Evolutionary conservation across 768 basidiomycete genomes (phyloP).

Genomic region (Suillus sp.): DNA sequence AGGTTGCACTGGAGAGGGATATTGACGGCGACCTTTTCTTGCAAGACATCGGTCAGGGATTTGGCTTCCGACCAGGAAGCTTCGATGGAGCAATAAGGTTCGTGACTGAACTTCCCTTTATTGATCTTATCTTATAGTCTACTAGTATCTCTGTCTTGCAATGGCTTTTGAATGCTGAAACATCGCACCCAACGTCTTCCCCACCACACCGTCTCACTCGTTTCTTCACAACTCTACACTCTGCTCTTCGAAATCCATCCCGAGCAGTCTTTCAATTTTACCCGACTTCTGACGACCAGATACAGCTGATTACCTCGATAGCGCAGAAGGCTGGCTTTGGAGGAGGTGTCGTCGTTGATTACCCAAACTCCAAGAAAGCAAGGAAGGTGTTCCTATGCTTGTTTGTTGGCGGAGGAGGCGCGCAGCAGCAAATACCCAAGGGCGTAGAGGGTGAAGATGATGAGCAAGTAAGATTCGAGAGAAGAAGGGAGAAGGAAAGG

Average conservation of each 20-base stretch:
- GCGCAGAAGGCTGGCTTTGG: slow-evolving; percentile 97
- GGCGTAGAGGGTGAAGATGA: slow-evolving; percentile 75
- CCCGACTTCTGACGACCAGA: slow-evolving; percentile 95
- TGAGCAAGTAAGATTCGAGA: slow-evolving; percentile 70
- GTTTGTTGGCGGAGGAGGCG: slow-evolving; percentile 81
- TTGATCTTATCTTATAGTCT: slow-evolving; percentile 6
- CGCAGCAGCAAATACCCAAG: slow-evolving; percentile 69
- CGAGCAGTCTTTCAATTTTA: slow-evolving; percentile 94
- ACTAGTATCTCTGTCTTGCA: slow-evolving; percentile 95
- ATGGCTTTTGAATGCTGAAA: slow-evolving; percentile 97
- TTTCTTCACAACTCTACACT: slow-evolving; percentile 93
- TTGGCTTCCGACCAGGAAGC: slow-evolving; percentile 94
- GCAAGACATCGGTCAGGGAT: slow-evolving; percentile 97
- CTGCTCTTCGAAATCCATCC: slow-evolving; percentile 81
- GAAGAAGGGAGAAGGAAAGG: slow-evolving; percentile 68
- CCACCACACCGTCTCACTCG: slow-evolving; percentile 81
- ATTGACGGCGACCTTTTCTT: slow-evolving; percentile 96
- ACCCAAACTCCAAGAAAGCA: slow-evolving; percentile 95
- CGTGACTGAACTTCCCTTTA: slow-evolving; percentile 18
- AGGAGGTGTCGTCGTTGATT: slow-evolving; percentile 95
- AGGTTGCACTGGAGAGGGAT: slow-evolving; percentile 94
- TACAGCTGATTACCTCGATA: slow-evolving; percentile 89
- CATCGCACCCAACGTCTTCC: slow-evolving; percentile 85
- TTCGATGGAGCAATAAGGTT: slow-evolving; percentile 98
- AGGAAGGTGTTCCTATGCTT: slow-evolving; percentile 93